Evolutionary conservation across 73 alveolate genomes (phyloP), one percentile per base, ranked within the genome.

Genomic region (Stentor roeselii): DNA sequence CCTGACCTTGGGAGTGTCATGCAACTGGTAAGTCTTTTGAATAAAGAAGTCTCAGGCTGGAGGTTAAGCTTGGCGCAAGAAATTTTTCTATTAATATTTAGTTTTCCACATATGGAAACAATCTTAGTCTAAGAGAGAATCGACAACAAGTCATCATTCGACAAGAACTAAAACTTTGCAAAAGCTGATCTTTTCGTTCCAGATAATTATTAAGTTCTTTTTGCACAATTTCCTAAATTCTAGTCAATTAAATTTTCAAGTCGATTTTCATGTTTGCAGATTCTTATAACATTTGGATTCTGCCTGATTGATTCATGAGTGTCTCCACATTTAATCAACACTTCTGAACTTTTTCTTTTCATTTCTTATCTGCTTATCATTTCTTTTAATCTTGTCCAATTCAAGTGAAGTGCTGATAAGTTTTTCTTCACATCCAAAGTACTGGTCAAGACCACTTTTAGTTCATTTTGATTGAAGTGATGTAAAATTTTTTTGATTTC

Each of bases 301-400:
- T 91, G 60, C 95, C 95, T 60, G 98, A 91, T 77, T 98, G 91
- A 88, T 91, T 93, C 90, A 98, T 91, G 96, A 94, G 85, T 97
- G 99, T 89, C 98, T 98, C 99, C 99, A 97, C 76, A 98, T 97
- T n/a, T 98, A 89, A 85, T 98, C 99, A 37, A 98, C 99, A 87
- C 67, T 21, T 50, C 67, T 50, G 21, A 50, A 50, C 21, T 50
- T 50, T 50, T 50, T 50, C 6, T 6, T 50, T 21, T 50, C 67
- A 50, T 50, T 50, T 11, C 30, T 6, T 50, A 50, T 11, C 21
- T 50, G 67, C 21, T 50, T 50, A 60, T 61, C 95, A 93, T 89
- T 97, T 99, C 84, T 89, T 93, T 90, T 89, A 92, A 15, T 95
- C 90, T 59, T 90, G 95, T 75, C 93, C 98, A 31, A 95, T n/a